Base-by-base conservation (phyloP, 2,329 filamentous ascomycete genomes). In the Ophiostoma piceae region DNA sequence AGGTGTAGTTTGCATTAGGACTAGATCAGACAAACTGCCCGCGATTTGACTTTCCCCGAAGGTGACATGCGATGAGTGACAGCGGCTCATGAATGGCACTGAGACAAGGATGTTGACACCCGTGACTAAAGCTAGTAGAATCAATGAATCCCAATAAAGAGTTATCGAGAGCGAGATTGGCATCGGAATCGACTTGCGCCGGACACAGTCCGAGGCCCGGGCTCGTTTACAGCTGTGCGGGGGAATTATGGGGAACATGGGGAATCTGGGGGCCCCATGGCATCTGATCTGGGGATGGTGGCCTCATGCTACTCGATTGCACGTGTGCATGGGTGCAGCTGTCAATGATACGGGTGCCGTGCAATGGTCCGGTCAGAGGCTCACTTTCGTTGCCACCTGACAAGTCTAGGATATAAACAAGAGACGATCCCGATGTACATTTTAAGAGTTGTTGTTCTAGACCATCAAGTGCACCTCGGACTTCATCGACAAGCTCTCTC, bases 221-320 rank as follows among this genome's bases (percentile, higher is more conserved):
- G 26, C 29, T 60, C 39, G n/a, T 37, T 22, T 57, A 22, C 43
- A 35, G 57, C 26, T 57, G 39, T 68, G 67, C 67, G 67, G 67
- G 67, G 57, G 62, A 32, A 66, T 57, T 54, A 39, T 66, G 68
- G 43, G 57, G 64, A 68, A 68, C 62, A 64, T 68, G 67, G 67
- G 6, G 67, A 68, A 68, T 19, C 51, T 41, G 47, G 68, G 68
- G 62, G 47, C 47, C 68, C 62, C 64, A 69, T 43, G 47, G 62
- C 68, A 66, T 32, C 14, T 57, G 8, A 41, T 41, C 14, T 60
- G 51, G 37, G 22, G 54, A 37, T 12, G 39, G 19, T 22, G 26
- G 57, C 26, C 57, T 62, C 26, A 62, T 16, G 26, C 57, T 62
- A 32, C 32, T n/a, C 32, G 57, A 32, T 32, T 62, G 3, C 26